phyloP scores from a whole-genome alignment of 257 asterid genomes.

The Solanum medicagineum region DNA sequence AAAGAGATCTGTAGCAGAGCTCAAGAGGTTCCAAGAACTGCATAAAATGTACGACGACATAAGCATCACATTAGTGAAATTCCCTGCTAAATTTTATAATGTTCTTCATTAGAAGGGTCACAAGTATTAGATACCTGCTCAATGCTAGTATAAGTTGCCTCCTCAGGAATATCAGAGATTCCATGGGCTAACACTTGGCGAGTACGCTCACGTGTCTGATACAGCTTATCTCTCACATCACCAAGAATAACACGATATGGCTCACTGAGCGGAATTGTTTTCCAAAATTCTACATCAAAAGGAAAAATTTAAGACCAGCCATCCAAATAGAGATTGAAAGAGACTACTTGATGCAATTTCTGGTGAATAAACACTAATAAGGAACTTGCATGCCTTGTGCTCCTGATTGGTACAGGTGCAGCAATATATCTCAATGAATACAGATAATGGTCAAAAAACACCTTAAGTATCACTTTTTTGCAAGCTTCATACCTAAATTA shows the following conservation, averaged over 20 bases:
- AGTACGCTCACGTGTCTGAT: slow-evolving; percentile 41
- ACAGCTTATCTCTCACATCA: slow-evolving; percentile 37
- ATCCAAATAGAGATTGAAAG: background rate
- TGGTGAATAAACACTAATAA: background rate
- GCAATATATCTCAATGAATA: background rate
- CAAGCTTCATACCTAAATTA: background rate
- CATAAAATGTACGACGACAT: background rate
- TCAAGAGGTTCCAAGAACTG: slow-evolving; percentile 47
- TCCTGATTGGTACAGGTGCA: background rate
- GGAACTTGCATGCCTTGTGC: background rate
- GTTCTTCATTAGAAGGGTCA: background rate
- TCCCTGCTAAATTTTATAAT: background rate
- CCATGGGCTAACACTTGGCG: slow-evolving; percentile 36
- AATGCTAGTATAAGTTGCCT: slow-evolving; percentile 22
- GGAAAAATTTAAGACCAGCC: background rate
- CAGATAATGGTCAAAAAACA: background rate
- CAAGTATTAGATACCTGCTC: slow-evolving; percentile 20
- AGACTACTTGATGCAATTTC: background rate
- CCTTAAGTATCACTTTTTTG: background rate
- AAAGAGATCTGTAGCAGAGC: slow-evolving; percentile 37
- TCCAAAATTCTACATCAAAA: slow-evolving; percentile 33
- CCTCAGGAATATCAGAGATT: slow-evolving; percentile 34
- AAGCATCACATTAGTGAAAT: background rate
- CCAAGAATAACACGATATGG: slow-evolving; percentile 44
- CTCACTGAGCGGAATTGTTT: slow-evolving; percentile 28